Evolutionary conservation across 2,329 filamentous ascomycete species (phyloP).

Genomic region (Microdochium trichocladiopsis): DNA sequence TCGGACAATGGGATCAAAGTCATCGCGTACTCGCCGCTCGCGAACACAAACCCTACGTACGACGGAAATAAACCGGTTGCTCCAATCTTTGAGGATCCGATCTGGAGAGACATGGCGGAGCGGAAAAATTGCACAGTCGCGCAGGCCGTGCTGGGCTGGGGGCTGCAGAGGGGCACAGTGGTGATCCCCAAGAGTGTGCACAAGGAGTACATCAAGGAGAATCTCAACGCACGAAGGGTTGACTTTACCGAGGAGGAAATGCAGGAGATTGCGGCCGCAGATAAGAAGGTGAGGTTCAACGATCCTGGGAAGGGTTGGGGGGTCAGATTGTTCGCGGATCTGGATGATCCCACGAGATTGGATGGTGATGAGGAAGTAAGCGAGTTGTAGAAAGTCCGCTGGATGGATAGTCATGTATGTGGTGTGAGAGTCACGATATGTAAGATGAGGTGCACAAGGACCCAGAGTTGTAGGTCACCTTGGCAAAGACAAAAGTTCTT

Average conservation of each 20-base stretch:
- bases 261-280: slow-evolving; percentile 16
- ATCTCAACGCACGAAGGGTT: slow-evolving; percentile 41
- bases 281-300: slow-evolving; percentile 26
- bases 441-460: no score
- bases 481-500: no score
- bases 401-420: no score
- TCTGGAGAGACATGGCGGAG: slow-evolving; percentile 28
- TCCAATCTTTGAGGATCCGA: slow-evolving; percentile 30
- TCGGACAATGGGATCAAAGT: slow-evolving; percentile 32
- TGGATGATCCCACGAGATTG: slow-evolving; percentile 25
- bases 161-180: slow-evolving; percentile 33
- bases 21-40: slow-evolving; percentile 41
- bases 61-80: slow-evolving; percentile 13
- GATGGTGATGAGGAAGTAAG: slow-evolving; percentile 8
- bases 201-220: slow-evolving; percentile 33
- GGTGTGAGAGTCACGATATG: no score
- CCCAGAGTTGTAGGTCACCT: no score
- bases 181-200: slow-evolving; percentile 45
- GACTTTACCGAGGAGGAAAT: slow-evolving; percentile 29
- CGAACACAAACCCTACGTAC: slow-evolving; percentile 43
- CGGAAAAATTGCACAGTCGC: slow-evolving; percentile 32
- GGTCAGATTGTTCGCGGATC: slow-evolving; percentile 27
- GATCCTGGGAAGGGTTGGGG: slow-evolving; percentile 31
- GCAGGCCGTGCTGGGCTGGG: slow-evolving; percentile 40
- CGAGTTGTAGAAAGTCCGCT: no score